These are phyloP conservation scores for Populus tremula DNA, from an alignment of 345 rosid genomes.

Conservation along the genomic window DNA sequence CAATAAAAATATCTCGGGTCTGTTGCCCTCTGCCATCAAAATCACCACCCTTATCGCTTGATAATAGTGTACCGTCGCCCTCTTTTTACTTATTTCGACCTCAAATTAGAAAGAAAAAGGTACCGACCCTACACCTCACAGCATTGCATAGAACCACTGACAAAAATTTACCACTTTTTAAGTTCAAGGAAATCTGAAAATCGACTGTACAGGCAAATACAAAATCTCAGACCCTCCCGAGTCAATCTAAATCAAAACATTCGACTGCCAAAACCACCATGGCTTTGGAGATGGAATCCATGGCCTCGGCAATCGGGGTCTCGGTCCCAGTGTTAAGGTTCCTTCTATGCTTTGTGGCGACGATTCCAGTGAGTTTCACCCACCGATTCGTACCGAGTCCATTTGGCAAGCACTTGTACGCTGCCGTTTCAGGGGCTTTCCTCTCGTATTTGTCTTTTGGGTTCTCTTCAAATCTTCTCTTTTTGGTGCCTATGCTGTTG, in stretches of 20 bases:
- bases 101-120: neutral
- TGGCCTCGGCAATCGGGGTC: conserved; percentile 77
- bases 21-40: neutral
- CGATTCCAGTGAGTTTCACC: conserved; percentile 66
- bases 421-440: conserved; percentile 59
- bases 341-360: conserved; percentile 80
- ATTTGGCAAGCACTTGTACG: conserved; percentile 59
- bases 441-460: conserved; percentile 86
- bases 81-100: neutral
- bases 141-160: no score
- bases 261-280: neutral
- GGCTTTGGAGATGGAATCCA: conserved; percentile 40
- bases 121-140: no score
- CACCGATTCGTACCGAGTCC: conserved; percentile 68
- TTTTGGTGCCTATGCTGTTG: conserved; percentile 71
- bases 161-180: no score
- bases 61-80: neutral
- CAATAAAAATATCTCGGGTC: neutral
- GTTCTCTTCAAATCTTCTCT: conserved; percentile 83
- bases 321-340: conserved; percentile 82
- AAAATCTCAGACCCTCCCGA: neutral
- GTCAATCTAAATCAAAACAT: neutral
- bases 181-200: no score
- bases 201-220: no score
- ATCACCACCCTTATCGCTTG: neutral